These are phyloP conservation scores for Fusarium verticillioides DNA, from an alignment of 2,329 filamentous ascomycete species.

Conservation along the genomic window DNA sequence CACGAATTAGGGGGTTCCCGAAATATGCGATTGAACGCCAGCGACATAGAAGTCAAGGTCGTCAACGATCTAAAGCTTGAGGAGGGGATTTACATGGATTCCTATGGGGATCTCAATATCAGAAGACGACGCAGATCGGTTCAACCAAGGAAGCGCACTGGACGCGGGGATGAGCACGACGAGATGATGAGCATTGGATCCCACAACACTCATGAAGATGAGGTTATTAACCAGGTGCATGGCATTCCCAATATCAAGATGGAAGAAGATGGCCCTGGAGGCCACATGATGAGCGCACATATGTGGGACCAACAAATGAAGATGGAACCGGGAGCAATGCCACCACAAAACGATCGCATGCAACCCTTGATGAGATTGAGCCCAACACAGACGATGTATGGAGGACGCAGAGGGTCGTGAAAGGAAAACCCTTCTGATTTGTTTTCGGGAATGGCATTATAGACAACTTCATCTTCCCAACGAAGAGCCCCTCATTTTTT, in stretches of 20 bases:
- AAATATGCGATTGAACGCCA: conserved; percentile 61
- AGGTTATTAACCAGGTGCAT: conserved; percentile 51
- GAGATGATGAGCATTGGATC: conserved; percentile 53
- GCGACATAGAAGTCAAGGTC: conserved; percentile 62
- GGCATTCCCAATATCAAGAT: conserved; percentile 38
- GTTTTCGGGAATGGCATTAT: conserved; percentile 34
- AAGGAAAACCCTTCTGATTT: neutral
- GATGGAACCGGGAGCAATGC: conserved; percentile 42
- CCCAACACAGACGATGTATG: conserved; percentile 38
- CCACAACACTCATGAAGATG: conserved; percentile 50
- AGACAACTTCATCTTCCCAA: conserved; percentile 50
- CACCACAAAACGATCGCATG: conserved; percentile 36
- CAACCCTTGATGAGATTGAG: conserved; percentile 37
- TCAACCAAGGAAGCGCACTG: conserved; percentile 44
- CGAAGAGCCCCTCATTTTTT: conserved; percentile 45
- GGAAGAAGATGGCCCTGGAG: conserved; percentile 40
- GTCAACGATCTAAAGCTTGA: conserved; percentile 56
- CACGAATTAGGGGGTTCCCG: conserved; percentile 61
- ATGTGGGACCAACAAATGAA: conserved; percentile 48
- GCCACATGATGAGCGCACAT: conserved; percentile 45
- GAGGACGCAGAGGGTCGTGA: conserved; percentile 38
- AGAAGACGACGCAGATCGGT: conserved; percentile 57
- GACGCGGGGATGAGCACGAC: conserved; percentile 44
- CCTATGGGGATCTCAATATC: conserved; percentile 50
- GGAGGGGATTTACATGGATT: conserved; percentile 54